Percentiles rank a stretch among this genome's conserved stretches.
Evolutionary conservation across 1,284 basidiomycete species (phyloP).

Genomic region (Filobasidium uniguttulatum): DNA sequence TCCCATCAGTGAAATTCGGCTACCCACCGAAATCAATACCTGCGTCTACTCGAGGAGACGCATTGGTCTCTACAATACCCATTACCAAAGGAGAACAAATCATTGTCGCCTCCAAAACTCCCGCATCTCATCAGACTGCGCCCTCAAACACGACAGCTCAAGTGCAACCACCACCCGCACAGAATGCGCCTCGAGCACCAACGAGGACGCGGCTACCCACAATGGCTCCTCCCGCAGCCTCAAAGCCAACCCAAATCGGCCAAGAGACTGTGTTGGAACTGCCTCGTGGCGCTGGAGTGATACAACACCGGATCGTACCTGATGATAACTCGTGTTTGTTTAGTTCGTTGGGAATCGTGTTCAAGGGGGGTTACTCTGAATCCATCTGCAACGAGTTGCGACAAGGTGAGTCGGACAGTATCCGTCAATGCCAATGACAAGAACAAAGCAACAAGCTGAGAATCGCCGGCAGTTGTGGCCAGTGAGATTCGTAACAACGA

Average conservation of each 20-base stretch:
- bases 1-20: slow-evolving; percentile 56
- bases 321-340: slow-evolving; percentile 92
- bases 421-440: not conserved
- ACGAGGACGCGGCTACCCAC: slow-evolving; percentile 8
- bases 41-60: slow-evolving; percentile 45
- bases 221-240: slow-evolving; percentile 2
- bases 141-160: no score
- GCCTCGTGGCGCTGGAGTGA: slow-evolving; percentile 44
- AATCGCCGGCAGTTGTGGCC: slow-evolving; percentile 50
- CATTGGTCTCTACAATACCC: slow-evolving; percentile 59
- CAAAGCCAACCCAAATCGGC: slow-evolving; percentile 10
- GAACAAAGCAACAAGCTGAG: not conserved
- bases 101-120: slow-evolving; percentile 45
- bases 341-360: slow-evolving; percentile 65
- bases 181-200: slow-evolving; percentile 10
- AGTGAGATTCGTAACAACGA: slow-evolving; percentile 59
- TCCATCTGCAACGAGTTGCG: slow-evolving; percentile 22
- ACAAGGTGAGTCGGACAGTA: slow-evolving; percentile 19
- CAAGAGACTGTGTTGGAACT: slow-evolving; percentile 21
- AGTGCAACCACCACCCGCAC: slow-evolving; percentile 4
- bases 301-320: slow-evolving; percentile 60
- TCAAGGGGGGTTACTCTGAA: slow-evolving; percentile 61
- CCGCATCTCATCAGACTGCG: slow-evolving; percentile 12
- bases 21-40: slow-evolving; percentile 65
- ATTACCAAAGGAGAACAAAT: slow-evolving; percentile 66